These are phyloP conservation scores for Hyaloscypha bicolor DNA, from an alignment of 495 filamentous ascomycete species.

Conservation along the genomic window DNA sequence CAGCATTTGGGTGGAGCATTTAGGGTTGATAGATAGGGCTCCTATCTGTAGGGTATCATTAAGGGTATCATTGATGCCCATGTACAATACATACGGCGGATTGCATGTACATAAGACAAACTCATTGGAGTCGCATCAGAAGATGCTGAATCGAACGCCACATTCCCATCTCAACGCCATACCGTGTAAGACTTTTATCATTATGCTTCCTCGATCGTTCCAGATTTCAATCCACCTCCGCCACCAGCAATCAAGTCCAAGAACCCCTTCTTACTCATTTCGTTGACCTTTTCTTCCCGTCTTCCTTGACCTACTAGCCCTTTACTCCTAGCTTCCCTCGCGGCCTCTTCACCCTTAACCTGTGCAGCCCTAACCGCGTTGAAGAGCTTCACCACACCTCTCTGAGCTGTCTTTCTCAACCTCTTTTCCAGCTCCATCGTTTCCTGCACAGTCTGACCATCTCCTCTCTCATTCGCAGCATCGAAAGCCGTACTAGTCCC, in stretches of 20 bases:
- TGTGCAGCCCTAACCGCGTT: slow-evolving; percentile 93
- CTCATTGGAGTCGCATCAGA: slow-evolving; percentile 10
- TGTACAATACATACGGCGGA: slow-evolving; percentile 25
- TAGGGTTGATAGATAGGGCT: not conserved
- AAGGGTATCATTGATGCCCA: slow-evolving; percentile 27
- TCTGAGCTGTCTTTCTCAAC: slow-evolving; percentile 82
- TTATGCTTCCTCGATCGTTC: slow-evolving; percentile 52
- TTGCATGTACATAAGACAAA: slow-evolving; percentile 13
- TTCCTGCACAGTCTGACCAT: slow-evolving; percentile 49
- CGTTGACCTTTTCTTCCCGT: slow-evolving; percentile 81
- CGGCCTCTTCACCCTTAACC: slow-evolving; percentile 77
- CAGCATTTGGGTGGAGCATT: slow-evolving; percentile 6
- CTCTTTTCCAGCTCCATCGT: slow-evolving; percentile 78
- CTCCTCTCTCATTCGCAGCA: slow-evolving; percentile 44
- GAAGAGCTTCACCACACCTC: slow-evolving; percentile 92
- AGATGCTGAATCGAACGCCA: slow-evolving; percentile 23
- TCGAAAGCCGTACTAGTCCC: slow-evolving; percentile 48
- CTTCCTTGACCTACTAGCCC: slow-evolving; percentile 73
- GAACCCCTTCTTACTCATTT: slow-evolving; percentile 97
- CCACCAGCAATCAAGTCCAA: slow-evolving; percentile 83
- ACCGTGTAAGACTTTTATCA: slow-evolving; percentile 13
- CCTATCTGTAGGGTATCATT: slow-evolving; percentile 26
- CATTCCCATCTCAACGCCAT: slow-evolving; percentile 27
- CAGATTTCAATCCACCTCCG: slow-evolving; percentile 53
- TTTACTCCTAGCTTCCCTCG: slow-evolving; percentile 64